These are phyloP conservation scores for Tieghemostelium lacteum DNA, from an alignment of 78 protist genomes.

Conservation along the genomic window DNA sequence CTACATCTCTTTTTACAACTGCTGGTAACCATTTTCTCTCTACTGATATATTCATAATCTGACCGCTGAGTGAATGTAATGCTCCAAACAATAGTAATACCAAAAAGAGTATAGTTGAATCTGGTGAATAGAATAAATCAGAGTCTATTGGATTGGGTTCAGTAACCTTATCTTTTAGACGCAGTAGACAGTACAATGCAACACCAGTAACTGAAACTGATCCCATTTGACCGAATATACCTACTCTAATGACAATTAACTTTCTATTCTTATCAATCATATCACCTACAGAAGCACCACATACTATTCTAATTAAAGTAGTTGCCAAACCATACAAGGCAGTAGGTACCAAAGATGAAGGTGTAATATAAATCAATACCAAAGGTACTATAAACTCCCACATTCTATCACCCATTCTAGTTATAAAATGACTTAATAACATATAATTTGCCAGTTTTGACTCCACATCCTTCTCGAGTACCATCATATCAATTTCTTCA, in stretches of 20 bases:
- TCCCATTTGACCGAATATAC: slow-evolving; percentile 5
- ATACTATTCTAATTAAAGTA: slow-evolving; percentile 6
- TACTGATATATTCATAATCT: slow-evolving; percentile 62
- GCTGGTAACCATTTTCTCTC: slow-evolving; percentile 73
- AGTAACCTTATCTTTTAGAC: background rate
- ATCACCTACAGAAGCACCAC: slow-evolving; percentile 26
- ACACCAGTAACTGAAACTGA: slow-evolving; percentile 25
- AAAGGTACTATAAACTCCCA: slow-evolving; percentile 60
- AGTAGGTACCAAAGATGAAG: slow-evolving; percentile 48
- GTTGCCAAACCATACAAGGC: slow-evolving; percentile 39
- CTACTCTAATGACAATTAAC: slow-evolving; percentile 15
- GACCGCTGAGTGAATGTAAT: slow-evolving; percentile 21
- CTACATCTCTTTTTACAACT: slow-evolving; percentile 21
- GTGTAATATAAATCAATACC: slow-evolving; percentile 21
- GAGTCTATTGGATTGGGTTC: background rate
- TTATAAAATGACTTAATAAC: slow-evolving; percentile 40
- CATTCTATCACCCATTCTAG: slow-evolving; percentile 61
- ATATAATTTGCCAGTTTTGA: background rate
- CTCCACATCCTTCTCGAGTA: background rate
- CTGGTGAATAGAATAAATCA: background rate
- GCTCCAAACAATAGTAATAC: slow-evolving; percentile 7
- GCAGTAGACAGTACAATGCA: background rate
- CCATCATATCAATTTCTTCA: background rate
- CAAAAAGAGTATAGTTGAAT: background rate
- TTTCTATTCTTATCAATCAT: slow-evolving; percentile 37